Conservation (phyloP, 75 land plant genomes). For the Pseudotsuga menziesii region DNA sequence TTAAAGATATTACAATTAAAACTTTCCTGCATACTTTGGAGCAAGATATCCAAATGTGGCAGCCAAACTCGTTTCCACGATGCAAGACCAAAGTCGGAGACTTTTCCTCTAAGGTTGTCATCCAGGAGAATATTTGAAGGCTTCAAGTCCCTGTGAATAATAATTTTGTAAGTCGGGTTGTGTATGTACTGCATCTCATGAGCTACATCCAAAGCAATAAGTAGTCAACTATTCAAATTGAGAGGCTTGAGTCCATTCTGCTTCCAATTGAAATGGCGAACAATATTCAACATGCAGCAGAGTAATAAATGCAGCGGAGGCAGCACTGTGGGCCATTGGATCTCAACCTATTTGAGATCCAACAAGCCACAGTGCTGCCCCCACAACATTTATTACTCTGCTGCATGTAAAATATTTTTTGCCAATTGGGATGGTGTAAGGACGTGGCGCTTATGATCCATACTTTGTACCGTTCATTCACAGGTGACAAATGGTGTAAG, state of each 20-base stretch:
- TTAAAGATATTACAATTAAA: too few relatives aligned
- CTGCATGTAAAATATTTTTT: too few relatives aligned
- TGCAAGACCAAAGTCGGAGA: constrained; percentile 78
- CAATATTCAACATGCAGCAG: too few relatives aligned
- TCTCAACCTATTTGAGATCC: too few relatives aligned
- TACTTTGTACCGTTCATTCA: too few relatives aligned
- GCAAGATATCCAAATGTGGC: constrained; percentile 89
- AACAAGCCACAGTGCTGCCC: too few relatives aligned
- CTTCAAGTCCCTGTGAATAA: constrained; percentile 76
- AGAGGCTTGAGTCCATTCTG: constrained; percentile 31
- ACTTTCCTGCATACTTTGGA: constrained; percentile 75
- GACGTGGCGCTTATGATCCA: too few relatives aligned
- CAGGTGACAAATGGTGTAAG: too few relatives aligned
- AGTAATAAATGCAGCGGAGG: too few relatives aligned
- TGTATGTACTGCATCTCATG: constrained; percentile 78
- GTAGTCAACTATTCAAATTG: constrained; percentile 59
- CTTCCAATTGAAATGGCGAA: constrained; percentile 52
- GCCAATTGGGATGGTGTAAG: too few relatives aligned
- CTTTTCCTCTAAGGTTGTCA: constrained; percentile 62
- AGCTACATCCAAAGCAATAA: constrained; percentile 72
- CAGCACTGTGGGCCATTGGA: too few relatives aligned
- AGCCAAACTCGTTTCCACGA: constrained; percentile 65
- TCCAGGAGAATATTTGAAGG: constrained; percentile 76
- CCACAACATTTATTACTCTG: too few relatives aligned
- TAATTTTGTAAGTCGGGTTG: constrained; percentile 59